These are phyloP conservation scores for Kwoniella dendrophila DNA, from an alignment of 768 basidiomycete species.

Conservation along the genomic window DNA sequence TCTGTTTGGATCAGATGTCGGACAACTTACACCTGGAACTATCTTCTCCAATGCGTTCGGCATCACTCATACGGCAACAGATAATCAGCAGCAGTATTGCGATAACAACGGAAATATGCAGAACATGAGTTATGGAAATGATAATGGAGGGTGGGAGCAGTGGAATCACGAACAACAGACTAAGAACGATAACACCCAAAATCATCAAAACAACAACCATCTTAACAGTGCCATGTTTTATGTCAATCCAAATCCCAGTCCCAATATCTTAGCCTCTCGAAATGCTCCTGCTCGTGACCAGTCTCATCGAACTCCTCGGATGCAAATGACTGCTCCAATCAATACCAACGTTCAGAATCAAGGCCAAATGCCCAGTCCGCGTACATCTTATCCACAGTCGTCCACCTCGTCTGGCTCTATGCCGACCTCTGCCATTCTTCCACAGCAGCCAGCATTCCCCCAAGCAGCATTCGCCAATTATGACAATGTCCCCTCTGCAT, in stretches of 20 bases:
- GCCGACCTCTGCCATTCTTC: conserved; percentile 28
- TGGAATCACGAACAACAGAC: background rate
- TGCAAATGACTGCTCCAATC: background rate
- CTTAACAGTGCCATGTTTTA: conserved; percentile 23
- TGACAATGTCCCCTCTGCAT: conserved; percentile 15
- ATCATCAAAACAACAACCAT: background rate
- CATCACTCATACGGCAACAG: background rate
- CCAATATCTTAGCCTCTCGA: conserved; percentile 13
- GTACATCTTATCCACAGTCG: conserved; percentile 3
- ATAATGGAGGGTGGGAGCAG: conserved; percentile 9
- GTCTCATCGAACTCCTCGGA: background rate
- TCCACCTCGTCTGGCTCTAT: conserved; percentile 21
- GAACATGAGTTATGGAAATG: background rate
- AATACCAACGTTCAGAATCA: conserved; percentile 1
- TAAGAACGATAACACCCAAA: background rate
- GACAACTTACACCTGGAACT: conserved; percentile 41
- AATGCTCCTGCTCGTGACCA: conserved; percentile 10
- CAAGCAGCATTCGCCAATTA: conserved; percentile 1
- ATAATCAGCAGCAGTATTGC: conserved; percentile 20
- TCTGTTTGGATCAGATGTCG: conserved; percentile 21
- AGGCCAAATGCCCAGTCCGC: background rate
- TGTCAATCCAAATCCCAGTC: conserved; percentile 30
- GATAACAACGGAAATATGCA: conserved; percentile 6
- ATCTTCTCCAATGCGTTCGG: conserved; percentile 36
- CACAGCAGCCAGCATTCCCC: conserved; percentile 15